phyloP scores from a whole-genome alignment of 148 eudicot species.

The Chenopodium album region DNA sequence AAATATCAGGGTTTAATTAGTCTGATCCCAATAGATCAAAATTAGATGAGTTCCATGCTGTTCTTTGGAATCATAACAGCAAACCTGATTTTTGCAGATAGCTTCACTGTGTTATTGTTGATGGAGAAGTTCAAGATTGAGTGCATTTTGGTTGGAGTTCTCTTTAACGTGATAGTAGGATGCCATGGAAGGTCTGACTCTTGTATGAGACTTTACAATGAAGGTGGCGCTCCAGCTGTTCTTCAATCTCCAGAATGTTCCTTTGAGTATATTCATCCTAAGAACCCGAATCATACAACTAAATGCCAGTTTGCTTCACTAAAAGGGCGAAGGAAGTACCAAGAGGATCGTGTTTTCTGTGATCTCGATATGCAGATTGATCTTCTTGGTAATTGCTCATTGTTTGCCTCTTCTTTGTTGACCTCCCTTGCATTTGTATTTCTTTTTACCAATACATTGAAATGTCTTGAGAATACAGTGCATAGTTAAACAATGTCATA shows the following conservation, averaged over 20 bases:
- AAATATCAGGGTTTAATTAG: too few species aligned
- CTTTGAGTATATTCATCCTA: conserved; percentile 15
- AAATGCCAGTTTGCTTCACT: conserved; percentile 15
- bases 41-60: background rate
- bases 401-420: background rate
- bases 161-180: background rate
- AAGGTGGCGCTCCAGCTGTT: conserved; percentile 20
- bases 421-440: background rate
- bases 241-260: conserved; percentile 20
- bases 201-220: conserved; percentile 18
- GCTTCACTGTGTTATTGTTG: too few species aligned
- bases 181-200: conserved; percentile 17
- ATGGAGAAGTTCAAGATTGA: background rate
- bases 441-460: too few species aligned
- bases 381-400: conserved; percentile 9
- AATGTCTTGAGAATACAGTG: background rate
- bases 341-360: conserved; percentile 22
- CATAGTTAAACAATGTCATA: too few species aligned
- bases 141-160: conserved; percentile 10
- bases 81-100: background rate
- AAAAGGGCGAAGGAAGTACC: conserved; percentile 20
- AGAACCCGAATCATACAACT: conserved; percentile 4
- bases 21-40: too few species aligned
- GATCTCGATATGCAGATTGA: conserved; percentile 21
- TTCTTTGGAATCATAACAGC: background rate